Evolutionary conservation across 139 green algal species (phyloP), one percentile per base, ranked within the genome.

Genomic region (Picochlorum sp.): DNA sequence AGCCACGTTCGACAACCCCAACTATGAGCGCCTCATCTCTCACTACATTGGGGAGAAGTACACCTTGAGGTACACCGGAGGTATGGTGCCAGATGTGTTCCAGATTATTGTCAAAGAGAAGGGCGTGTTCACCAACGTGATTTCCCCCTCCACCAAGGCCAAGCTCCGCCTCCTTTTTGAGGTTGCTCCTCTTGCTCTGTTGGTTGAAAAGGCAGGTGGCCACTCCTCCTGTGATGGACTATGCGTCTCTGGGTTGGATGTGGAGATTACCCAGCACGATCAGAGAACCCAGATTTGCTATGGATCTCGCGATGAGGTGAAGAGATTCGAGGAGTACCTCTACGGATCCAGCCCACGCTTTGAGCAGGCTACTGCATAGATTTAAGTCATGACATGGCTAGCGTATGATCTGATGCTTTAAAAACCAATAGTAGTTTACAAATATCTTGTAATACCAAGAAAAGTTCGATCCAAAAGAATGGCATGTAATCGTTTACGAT

Each of bases 91-190:
- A 10, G 88, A 96, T 58, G 88, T 96, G 43, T 96, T 96, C 82
- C 86, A 95, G 84, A 94, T 94, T 77, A 86, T 94, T 47, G 87
- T 95, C 13, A 95, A 95, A 82, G 87, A 95, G 79, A 93, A 94
- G 83, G 85, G 80, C 18, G 85, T 96, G 28, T 96, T 96, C 84
- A 88, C 85, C 68, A 95, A 95, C 73, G 84, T 96, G 13, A 94
- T 74, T 59, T 93, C 84, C 26, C 86, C 89, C 47, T 84, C 79
- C 73, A 94, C 87, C 75, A 95, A 94, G 84, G 89, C 89, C 70
- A 96, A 96, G 87, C 83, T 96, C 33, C 77, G 89, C 54, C 81
- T 95, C 66, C 78, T 94, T 39, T 96, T 95, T 47, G 89, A 96
- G 82, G 88, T 96, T 14, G 45, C 50, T 25, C 49, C 60, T 28